Conservation (phyloP, 1,139 yeast genomes). For the Yamadazyma taylorii region DNA sequence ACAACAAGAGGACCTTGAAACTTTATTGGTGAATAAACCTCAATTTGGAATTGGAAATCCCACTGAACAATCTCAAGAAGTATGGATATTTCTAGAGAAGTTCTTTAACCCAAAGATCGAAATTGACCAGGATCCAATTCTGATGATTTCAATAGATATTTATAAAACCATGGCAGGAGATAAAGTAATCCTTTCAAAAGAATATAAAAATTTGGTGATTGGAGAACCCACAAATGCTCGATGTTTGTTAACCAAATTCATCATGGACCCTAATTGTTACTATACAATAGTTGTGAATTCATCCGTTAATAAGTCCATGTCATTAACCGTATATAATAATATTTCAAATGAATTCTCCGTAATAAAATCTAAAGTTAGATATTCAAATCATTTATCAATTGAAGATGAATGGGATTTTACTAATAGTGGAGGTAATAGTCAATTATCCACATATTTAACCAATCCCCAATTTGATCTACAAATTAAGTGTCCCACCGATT, state of each 20-base stretch:
- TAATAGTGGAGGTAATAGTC: slow-evolving; percentile 60
- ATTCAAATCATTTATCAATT: slow-evolving; percentile 20
- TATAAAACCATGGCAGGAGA: slow-evolving; percentile 34
- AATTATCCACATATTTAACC: slow-evolving; percentile 45
- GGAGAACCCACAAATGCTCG: slow-evolving; percentile 31
- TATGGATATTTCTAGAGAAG: slow-evolving; percentile 54
- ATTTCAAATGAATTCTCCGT: slow-evolving; percentile 22
- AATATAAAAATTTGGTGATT: slow-evolving; percentile 25
- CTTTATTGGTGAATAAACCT: slow-evolving; percentile 37
- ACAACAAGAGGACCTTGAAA: slow-evolving; percentile 2
- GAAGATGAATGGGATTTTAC: slow-evolving; percentile 51
- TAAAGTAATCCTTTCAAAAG: slow-evolving; percentile 27
- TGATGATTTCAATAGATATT: slow-evolving; percentile 28
- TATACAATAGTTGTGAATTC: slow-evolving; percentile 29
- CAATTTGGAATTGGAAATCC: slow-evolving; percentile 48
- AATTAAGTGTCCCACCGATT: slow-evolving; percentile 17
- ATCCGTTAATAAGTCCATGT: slow-evolving; percentile 28
- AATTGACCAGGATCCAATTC: slow-evolving; percentile 12
- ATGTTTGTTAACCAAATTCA: slow-evolving; percentile 23
- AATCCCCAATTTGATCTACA: slow-evolving; percentile 63
- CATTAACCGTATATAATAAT: slow-evolving; percentile 39
- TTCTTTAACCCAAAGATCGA: slow-evolving; percentile 20
- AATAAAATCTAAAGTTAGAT: slow-evolving; percentile 24
- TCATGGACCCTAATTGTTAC: slow-evolving; percentile 23
- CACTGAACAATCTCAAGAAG: slow-evolving; percentile 25